Base-by-base conservation (phyloP, 2,329 filamentous ascomycete species). In the Akanthomyces muscarius region DNA sequence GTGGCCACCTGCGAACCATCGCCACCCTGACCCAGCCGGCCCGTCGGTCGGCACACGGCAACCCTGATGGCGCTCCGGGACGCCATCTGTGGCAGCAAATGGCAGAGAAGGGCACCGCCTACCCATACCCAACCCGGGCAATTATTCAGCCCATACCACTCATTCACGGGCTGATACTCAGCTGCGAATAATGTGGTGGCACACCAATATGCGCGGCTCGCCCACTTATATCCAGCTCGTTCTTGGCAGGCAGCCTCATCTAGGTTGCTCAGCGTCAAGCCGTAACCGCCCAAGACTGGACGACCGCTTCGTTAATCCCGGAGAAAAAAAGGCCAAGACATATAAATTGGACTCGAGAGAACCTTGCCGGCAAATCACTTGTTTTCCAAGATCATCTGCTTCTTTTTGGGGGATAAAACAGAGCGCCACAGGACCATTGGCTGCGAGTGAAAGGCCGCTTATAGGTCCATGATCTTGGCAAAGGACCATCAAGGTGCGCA, bases 401-500 rank as follows among this genome's bases (percentile, higher is more conserved):
- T 16, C 13, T 41, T 38, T 8, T 11, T 10, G 11, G 16, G 10
- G 14, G n/a, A 13, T 18, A 21, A 38, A 3, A 23, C 21, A 33
- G 30, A 10, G 42, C 16, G n/a, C 41, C 42, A 47, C 42, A 47
- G 25, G 21, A 16, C 25, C 25, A 41, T 18, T 18, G 23, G 7
- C 33, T 10, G 23, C 11, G 47, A 28, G 14, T 3, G 3, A 50
- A 36, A 36, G 33, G 11, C 47, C 47, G 47, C 47, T 18, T 30
- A 14, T 50, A 16, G 11, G 38, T 7, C 52, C 21, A 30, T 18
- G 16, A 10, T 57, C 56, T 59, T 59, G 56, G 56, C 56, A 56
- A 44, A 53, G 38, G 56, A 2, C 56, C 56, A 59, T 59, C 56
- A 59, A 59, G 56, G 56, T 59, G 45, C 56, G 18, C 45, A 36